Percentiles rank a stretch among this genome's conserved stretches.
phyloP scores from a whole-genome alignment of 2,329 filamentous ascomycete genomes.

The Orbilia ellipsospora region DNA sequence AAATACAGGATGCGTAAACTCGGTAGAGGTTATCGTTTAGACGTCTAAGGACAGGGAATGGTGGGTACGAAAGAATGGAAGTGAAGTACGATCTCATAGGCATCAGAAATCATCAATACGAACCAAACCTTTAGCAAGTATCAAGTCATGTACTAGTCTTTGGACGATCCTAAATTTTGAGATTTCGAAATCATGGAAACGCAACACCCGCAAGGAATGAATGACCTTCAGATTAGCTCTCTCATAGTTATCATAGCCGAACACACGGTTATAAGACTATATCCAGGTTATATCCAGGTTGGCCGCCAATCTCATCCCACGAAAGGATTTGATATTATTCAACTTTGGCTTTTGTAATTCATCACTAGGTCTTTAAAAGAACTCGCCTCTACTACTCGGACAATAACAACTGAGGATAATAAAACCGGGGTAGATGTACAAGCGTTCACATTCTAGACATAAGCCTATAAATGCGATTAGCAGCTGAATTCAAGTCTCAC shows the following conservation, averaged over 20 bases:
- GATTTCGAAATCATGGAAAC: neutral
- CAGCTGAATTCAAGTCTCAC: neutral
- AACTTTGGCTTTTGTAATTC: conserved; percentile 53
- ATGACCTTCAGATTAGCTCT: conserved; percentile 56
- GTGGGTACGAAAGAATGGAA: neutral
- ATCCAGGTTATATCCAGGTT: conserved; percentile 54
- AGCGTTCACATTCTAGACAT: conserved; percentile 24
- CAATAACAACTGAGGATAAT: conserved; percentile 7
- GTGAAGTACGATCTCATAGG: neutral
- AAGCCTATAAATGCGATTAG: neutral
- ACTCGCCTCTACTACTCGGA: conserved; percentile 29
- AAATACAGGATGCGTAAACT: neutral
- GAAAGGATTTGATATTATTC: conserved; percentile 43
- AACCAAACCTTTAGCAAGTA: no score
- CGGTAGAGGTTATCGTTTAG: neutral
- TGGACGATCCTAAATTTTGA: neutral
- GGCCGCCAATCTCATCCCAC: conserved; percentile 33
- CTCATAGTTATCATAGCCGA: conserved; percentile 52
- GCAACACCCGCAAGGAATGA: neutral
- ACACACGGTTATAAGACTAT: conserved; percentile 40
- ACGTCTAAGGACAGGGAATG: neutral
- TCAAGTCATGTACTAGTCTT: no score
- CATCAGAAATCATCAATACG: no score
- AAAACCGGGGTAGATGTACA: conserved; percentile 16
- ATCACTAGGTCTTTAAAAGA: conserved; percentile 49